phyloP scores from a whole-genome alignment of 495 filamentous ascomycete species.

The Bombardia bombarda region DNA sequence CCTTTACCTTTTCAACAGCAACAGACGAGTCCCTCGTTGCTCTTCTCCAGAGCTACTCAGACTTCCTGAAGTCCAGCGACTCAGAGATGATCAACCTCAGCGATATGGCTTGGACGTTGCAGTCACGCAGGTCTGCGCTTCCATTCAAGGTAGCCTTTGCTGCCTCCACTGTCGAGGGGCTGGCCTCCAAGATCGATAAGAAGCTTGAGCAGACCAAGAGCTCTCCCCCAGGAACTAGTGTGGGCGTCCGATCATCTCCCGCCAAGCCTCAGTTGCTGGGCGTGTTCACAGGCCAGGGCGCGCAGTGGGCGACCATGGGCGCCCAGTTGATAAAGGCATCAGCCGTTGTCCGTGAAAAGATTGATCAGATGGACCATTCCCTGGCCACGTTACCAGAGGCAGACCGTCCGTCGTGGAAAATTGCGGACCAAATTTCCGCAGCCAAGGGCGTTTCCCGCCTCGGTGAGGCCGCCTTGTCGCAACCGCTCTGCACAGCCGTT shows the following conservation, averaged over 20 bases:
- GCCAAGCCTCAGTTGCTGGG: neutral
- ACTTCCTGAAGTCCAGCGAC: neutral
- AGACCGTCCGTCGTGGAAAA: conserved; percentile 12
- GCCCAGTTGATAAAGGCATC: conserved; percentile 9
- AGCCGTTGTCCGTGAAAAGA: conserved; percentile 9
- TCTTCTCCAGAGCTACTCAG: too few relatives aligned
- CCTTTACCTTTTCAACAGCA: too few relatives aligned
- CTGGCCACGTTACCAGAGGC: neutral
- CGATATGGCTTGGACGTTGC: neutral
- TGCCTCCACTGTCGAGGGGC: neutral
- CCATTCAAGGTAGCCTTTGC: neutral
- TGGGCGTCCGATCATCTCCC: neutral
- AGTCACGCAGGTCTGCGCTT: neutral
- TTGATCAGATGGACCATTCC: conserved; percentile 13
- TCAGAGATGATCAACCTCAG: neutral
- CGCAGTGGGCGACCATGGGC: conserved; percentile 15
- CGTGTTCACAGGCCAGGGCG: conserved; percentile 21
- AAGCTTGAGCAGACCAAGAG: neutral
- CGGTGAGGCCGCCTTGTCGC: conserved; percentile 26
- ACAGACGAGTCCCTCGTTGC: too few relatives aligned
- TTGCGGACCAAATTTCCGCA: conserved; percentile 12
- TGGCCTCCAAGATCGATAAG: neutral
- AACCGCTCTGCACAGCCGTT: conserved; percentile 40
- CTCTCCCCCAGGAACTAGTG: neutral
- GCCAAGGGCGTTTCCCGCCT: conserved; percentile 8